Conservation (phyloP, 176 grass and related monocot genomes). For the Bolboschoenus planiculmis region DNA sequence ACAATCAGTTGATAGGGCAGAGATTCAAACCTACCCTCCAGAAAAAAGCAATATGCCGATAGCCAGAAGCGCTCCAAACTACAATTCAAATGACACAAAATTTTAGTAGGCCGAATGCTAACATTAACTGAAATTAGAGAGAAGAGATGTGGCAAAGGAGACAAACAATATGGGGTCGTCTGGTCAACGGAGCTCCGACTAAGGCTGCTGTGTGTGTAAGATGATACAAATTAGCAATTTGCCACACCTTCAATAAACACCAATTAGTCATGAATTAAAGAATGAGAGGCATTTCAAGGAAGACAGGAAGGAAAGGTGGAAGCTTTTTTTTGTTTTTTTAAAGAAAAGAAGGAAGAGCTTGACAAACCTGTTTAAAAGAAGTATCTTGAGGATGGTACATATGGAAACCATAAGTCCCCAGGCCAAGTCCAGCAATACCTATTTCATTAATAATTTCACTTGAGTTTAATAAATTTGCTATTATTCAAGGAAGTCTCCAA, state of each 20-base stretch:
- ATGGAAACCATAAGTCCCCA: constrained; percentile 73
- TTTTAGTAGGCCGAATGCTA: not conserved
- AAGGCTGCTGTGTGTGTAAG: constrained; percentile 79
- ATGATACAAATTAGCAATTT: constrained; percentile 76
- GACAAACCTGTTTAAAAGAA: constrained; percentile 58
- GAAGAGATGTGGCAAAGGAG: not conserved
- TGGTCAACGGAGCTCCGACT: constrained; percentile 65
- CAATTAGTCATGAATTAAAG: not conserved
- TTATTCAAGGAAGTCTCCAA: not conserved
- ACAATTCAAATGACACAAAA: constrained; percentile 16
- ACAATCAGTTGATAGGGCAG: not conserved
- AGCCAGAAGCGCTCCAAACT: constrained; percentile 75
- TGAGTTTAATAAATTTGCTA: not conserved
- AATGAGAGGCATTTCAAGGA: not conserved
- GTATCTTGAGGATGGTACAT: constrained; percentile 64
- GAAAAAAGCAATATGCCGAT: constrained; percentile 73
- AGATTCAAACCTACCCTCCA: constrained; percentile 54
- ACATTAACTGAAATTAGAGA: not conserved
- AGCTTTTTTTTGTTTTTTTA: not conserved
- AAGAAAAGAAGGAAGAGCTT: not conserved
- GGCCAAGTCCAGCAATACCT: constrained; percentile 78
- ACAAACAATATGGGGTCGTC: constrained; percentile 55
- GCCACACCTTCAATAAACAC: constrained; percentile 52
- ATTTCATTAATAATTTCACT: not conserved
- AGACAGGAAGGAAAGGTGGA: not conserved